Evolutionary conservation across 257 asterid genomes (phyloP).

Genomic region (Leptodermis oblonga): DNA sequence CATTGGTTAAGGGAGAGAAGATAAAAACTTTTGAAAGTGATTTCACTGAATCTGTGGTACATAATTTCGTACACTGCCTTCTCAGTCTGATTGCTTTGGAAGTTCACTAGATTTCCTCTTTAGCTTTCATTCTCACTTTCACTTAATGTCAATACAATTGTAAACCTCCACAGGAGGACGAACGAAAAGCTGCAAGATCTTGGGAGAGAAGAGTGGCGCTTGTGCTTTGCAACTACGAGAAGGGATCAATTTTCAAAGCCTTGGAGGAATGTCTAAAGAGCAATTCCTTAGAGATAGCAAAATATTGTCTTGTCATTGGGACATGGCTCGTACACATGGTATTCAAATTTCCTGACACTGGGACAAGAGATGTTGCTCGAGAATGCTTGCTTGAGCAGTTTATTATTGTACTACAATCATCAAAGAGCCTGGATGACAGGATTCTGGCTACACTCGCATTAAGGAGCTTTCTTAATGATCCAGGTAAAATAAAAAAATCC

Average conservation of each 20-base stretch:
- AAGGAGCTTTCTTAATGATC: conserved; percentile 56
- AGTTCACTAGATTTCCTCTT: not conserved
- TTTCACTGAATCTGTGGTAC: conserved; percentile 38
- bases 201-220: conserved; percentile 75
- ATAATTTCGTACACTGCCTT: not conserved
- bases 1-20: conserved; percentile 38
- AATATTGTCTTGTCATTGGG: conserved; percentile 53
- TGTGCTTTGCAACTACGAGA: conserved; percentile 67
- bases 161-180: conserved; percentile 48
- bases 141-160: not conserved
- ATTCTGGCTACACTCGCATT: conserved; percentile 67
- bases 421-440: conserved; percentile 74
- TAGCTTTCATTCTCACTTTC: too few relatives aligned
- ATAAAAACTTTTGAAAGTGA: conserved; percentile 29
- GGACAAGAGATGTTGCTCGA: conserved; percentile 58
- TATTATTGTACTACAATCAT: conserved; percentile 60
- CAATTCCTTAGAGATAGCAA: conserved; percentile 66
- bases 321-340: conserved; percentile 82
- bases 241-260: conserved; percentile 58
- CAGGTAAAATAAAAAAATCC: conserved; percentile 32
- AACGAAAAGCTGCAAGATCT: conserved; percentile 50
- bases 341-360: conserved; percentile 60
- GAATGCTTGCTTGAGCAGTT: conserved; percentile 66
- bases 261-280: conserved; percentile 67
- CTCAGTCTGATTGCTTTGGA: not conserved